Evolutionary conservation across 2,329 filamentous ascomycete genomes (phyloP).

Genomic region (Acrocalymma vagum): DNA sequence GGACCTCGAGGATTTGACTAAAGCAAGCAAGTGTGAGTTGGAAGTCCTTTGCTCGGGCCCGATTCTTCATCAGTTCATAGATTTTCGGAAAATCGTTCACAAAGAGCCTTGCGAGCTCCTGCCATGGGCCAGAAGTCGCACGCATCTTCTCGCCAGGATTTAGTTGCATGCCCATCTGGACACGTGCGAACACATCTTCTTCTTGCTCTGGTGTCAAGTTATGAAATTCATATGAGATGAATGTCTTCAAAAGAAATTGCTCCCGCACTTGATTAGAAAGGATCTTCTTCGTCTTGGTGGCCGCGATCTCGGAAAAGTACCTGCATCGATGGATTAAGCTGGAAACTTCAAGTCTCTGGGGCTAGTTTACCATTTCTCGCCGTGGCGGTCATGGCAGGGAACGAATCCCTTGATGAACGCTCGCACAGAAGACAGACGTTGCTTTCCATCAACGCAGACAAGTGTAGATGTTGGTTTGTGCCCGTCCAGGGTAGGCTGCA

Average conservation of each 20-base stretch:
- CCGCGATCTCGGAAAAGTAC: constrained; percentile 30
- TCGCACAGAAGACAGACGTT: constrained; percentile 55
- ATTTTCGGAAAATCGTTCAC: constrained; percentile 53
- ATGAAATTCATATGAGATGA: constrained; percentile 55
- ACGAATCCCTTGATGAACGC: constrained; percentile 57
- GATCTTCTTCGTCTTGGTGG: constrained; percentile 32
- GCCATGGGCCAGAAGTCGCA: constrained; percentile 56
- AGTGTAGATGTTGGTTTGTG: constrained; percentile 30
- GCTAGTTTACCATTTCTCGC: constrained; percentile 53
- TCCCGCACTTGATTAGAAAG: constrained; percentile 46
- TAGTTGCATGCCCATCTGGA: constrained; percentile 56
- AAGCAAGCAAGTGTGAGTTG: constrained; percentile 45
- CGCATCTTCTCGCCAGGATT: constrained; percentile 57
- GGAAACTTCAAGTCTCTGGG: background rate
- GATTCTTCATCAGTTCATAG: constrained; percentile 38
- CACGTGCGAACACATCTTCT: constrained; percentile 58
- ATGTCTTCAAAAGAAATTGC: constrained; percentile 49
- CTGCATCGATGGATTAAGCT: constrained; percentile 19
- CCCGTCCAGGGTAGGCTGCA: constrained; percentile 13
- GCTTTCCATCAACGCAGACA: constrained; percentile 59
- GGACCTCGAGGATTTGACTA: constrained; percentile 47
- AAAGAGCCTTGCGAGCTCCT: constrained; percentile 52
- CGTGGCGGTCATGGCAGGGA: constrained; percentile 51
- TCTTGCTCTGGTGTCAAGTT: constrained; percentile 52
- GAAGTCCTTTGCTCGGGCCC: constrained; percentile 41